Evolutionary conservation across 805 yeast genomes (phyloP).

Genomic region (Nakazawaea anatomiae): DNA sequence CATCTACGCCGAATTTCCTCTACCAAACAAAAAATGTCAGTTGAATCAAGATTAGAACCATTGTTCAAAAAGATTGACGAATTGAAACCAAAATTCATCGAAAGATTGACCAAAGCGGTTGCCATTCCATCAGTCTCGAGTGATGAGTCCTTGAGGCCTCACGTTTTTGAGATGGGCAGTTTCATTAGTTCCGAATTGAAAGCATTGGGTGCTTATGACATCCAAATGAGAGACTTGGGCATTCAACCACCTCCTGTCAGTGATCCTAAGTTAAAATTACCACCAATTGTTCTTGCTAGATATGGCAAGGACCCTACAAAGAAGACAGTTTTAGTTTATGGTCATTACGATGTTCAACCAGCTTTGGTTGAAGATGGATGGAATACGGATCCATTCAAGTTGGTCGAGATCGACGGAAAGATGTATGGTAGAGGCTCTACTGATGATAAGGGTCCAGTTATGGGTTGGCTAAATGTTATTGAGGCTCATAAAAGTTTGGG

Average conservation of each 20-base stretch:
- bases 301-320: slow-evolving; percentile 76
- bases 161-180: slow-evolving; percentile 85
- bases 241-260: slow-evolving; percentile 88
- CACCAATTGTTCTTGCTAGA: slow-evolving; percentile 92
- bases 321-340: slow-evolving; percentile 88
- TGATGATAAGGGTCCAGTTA: slow-evolving; percentile 97
- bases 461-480: slow-evolving; percentile 92
- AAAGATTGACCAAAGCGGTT: slow-evolving; percentile 75
- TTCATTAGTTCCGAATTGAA: slow-evolving; percentile 68
- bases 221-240: slow-evolving; percentile 80
- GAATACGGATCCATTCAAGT: slow-evolving; percentile 84
- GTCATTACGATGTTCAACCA: slow-evolving; percentile 98
- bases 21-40: slow-evolving; percentile 15
- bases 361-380: slow-evolving; percentile 92
- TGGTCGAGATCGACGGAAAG: slow-evolving; percentile 63
- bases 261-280: slow-evolving; percentile 62
- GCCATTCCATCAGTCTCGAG: slow-evolving; percentile 93
- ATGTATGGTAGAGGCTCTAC: slow-evolving; percentile 92
- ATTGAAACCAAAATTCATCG: slow-evolving; percentile 68
- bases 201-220: slow-evolving; percentile 72
- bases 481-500: slow-evolving; percentile 87
- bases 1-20: neutral
- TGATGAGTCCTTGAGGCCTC: slow-evolving; percentile 82
- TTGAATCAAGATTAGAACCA: slow-evolving; percentile 24
- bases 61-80: slow-evolving; percentile 61